These are phyloP conservation scores for Aspergillus viridinutans DNA, from an alignment of 2,329 filamentous ascomycete genomes.

Conservation along the genomic window DNA sequence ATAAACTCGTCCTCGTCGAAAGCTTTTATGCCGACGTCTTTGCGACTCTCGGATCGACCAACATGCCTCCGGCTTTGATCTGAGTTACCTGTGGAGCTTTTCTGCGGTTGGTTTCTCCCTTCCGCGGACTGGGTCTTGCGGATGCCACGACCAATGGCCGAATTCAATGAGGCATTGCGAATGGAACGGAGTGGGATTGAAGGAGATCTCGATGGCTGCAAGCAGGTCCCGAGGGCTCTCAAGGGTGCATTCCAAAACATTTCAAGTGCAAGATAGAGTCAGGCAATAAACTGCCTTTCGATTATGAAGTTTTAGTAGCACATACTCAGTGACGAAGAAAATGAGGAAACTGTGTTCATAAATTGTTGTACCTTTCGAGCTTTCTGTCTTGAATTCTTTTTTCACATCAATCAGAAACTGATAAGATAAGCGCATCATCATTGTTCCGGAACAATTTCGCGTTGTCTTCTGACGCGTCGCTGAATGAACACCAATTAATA, in stretches of 20 bases:
- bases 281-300: neutral
- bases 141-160: constrained; percentile 66
- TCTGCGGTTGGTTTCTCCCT: neutral
- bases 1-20: constrained; percentile 32
- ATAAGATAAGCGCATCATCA: constrained; percentile 19
- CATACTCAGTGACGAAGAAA: neutral
- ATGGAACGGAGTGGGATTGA: constrained; percentile 14
- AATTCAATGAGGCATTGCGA: constrained; percentile 56
- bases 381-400: neutral
- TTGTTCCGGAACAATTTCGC: constrained; percentile 5
- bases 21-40: neutral
- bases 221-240: constrained; percentile 7
- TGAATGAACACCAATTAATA: neutral
- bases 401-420: constrained; percentile 1
- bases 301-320: neutral
- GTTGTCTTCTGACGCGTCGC: neutral
- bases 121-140: constrained; percentile 40
- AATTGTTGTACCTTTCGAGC: too few relatives aligned
- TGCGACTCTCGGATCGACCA: neutral
- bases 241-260: constrained; percentile 8
- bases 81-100: neutral
- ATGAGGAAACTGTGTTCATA: neutral
- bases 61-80: neutral
- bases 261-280: neutral
- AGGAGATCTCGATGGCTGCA: constrained; percentile 10